Conservation (phyloP, 176 grass and related monocot genomes). For the Cymbopogon citratus region DNA sequence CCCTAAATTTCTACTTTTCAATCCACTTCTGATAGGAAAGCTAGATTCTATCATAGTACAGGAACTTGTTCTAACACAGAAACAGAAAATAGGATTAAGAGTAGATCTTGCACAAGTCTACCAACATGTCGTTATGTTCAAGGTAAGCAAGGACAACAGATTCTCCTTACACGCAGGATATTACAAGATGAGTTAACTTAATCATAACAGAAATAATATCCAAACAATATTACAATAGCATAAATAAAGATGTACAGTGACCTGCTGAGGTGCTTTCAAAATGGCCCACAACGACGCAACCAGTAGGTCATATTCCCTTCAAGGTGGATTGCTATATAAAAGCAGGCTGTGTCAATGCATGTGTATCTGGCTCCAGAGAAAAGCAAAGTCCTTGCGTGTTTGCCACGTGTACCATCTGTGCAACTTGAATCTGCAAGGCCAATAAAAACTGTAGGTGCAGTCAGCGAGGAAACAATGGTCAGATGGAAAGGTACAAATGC, state of each 20-base stretch:
- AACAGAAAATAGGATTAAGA: not conserved
- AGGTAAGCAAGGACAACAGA: not conserved
- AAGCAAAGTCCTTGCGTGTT: conserved; percentile 7
- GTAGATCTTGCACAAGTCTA: not conserved
- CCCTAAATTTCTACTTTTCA: not conserved
- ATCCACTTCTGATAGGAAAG: not conserved
- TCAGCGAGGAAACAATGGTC: conserved; percentile 29
- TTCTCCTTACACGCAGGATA: not conserved
- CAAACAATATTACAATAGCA: not conserved
- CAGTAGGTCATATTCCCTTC: conserved; percentile 25
- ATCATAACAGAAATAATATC: not conserved
- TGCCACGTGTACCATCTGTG: not conserved
- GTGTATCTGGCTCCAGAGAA: conserved; percentile 4
- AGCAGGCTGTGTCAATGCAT: conserved; percentile 4
- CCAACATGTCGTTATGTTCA: not conserved
- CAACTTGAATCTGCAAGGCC: conserved; percentile 9
- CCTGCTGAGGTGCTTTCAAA: conserved; percentile 25
- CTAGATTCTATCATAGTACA: not conserved
- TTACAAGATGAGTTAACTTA: conserved; percentile 20
- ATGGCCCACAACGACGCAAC: conserved; percentile 9
- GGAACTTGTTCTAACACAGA: conserved; percentile 1
- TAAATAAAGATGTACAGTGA: conserved; percentile 33
- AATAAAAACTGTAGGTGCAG: conserved; percentile 33
- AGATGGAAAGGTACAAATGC: conserved; percentile 45
- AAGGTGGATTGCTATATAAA: conserved; percentile 38